These are phyloP conservation scores for Pseudonitzschia multiseries DNA, from an alignment of 108 stramenopile genomes.

Conservation along the genomic window DNA sequence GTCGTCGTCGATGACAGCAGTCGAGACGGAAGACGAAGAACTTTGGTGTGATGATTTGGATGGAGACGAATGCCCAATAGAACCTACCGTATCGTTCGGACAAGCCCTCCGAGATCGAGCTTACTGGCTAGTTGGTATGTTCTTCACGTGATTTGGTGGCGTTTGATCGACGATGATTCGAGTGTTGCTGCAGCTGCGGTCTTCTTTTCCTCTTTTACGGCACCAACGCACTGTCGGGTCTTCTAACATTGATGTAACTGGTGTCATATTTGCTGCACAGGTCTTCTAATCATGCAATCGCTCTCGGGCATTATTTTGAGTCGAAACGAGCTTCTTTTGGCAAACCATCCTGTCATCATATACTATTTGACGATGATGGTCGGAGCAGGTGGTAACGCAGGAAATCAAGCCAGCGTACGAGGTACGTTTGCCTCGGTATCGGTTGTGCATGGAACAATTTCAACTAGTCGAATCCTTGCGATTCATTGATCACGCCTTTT, in stretches of 20 bases:
- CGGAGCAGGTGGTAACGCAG: conserved; percentile 84
- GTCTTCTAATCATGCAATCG: conserved; percentile 78
- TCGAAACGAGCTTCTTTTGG: conserved; percentile 75
- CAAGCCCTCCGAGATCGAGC: conserved; percentile 75
- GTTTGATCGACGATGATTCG: too few relatives aligned
- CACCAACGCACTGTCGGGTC: not conserved
- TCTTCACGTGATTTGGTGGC: not conserved
- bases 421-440: conserved; percentile 29
- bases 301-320: conserved; percentile 80
- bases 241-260: not conserved
- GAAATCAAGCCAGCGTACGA: conserved; percentile 89
- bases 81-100: conserved; percentile 51
- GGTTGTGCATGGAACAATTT: not conserved
- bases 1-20: conserved; percentile 21
- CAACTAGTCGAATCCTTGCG: not conserved
- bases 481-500: not conserved
- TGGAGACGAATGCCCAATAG: conserved; percentile 39
- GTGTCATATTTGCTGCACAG: not conserved
- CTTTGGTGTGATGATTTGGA: conserved; percentile 34
- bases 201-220: not conserved
- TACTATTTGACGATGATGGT: conserved; percentile 91
- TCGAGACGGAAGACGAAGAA: conserved; percentile 18
- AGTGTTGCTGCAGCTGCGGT: not conserved
- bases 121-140: conserved; percentile 78
- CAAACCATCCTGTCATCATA: conserved; percentile 82